Conservation (phyloP, 2,329 filamentous ascomycete species). For the Phialophora verrucosa region DNA sequence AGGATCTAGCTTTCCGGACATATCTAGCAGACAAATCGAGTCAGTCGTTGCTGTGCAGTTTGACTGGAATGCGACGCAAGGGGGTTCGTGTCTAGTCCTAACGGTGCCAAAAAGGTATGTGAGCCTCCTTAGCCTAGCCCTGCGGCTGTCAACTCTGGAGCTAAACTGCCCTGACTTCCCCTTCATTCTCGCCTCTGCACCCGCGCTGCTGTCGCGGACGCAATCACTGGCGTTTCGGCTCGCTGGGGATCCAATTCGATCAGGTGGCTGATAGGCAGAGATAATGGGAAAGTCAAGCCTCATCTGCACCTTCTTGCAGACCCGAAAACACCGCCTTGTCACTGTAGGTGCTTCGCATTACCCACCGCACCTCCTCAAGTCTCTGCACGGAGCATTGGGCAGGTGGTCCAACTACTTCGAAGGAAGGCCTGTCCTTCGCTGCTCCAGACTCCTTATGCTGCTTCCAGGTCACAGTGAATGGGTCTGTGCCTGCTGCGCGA, state of each 20-base stretch:
- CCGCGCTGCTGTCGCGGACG: background rate
- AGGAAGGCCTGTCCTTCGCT: background rate
- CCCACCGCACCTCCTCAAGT: background rate
- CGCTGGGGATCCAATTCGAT: background rate
- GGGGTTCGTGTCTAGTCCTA: background rate
- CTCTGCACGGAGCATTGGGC: background rate
- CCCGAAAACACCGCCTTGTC: background rate
- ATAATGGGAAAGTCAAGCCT: background rate
- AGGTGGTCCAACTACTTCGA: background rate
- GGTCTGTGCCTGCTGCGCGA: background rate
- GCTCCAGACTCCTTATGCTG: background rate
- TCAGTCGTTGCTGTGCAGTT: constrained; percentile 6
- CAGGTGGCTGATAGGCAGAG: background rate
- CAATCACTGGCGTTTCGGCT: background rate
- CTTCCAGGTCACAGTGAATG: background rate
- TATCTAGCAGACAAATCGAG: background rate
- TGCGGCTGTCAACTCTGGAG: constrained; percentile 19
- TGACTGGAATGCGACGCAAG: constrained; percentile 7
- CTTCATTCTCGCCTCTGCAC: constrained; percentile 4
- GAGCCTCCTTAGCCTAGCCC: constrained; percentile 2
- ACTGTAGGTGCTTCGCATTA: background rate
- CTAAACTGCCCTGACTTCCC: background rate
- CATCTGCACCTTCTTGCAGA: background rate
- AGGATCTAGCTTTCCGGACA: background rate
- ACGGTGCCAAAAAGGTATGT: constrained; percentile 13